Evolutionary conservation across 768 basidiomycete genomes (phyloP), one percentile per base, ranked within the genome.

Genomic region (Tremella fuciformis): DNA sequence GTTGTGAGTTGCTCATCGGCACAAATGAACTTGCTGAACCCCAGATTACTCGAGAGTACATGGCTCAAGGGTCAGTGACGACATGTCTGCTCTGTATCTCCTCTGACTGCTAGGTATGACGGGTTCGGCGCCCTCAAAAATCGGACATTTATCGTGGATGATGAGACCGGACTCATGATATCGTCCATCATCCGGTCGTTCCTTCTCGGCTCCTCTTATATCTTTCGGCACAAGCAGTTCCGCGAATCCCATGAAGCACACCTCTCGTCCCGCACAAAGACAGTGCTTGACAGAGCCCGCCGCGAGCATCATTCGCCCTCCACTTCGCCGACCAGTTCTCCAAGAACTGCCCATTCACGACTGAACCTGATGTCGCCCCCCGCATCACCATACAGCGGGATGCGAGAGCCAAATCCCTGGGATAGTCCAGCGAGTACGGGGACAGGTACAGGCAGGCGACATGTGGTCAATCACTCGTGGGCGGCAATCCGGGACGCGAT

Each of bases 121-220:
- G 91, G 91, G 0, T 96, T 85, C 76, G 76, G 78, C 0, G 81
- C 85, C 1, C 79, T 94, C 29, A 84, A 84, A 63, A 84, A 83
- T 18, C 80, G 83, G 19, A 80, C 80, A 58, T 85, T 84, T 65
- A 82, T 93, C 40, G 81, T 93, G 22, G 89, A 92, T 67, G 86
- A 90, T 58, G 91, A 96, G 75, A 82, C 82, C 53, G 91, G 91
- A 8, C 82, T 85, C 62, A 78, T 89, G 61, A 84, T 89, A 83
- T 88, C 86, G 70, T 77, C 81, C 21, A 83, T 94, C 52, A 87
- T 93, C 26, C 81, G 91, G 63, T 86, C 86, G 65, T 93, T 91
- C 77, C 79, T 93, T 2, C 82, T 94, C 42, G 91, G 88, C 8
- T 84, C 85, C 21, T 83, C 84, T 25, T 90, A 85, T 65, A 84